phyloP scores from a whole-genome alignment of 176 grass and related monocot species.

The Carex pumila region DNA sequence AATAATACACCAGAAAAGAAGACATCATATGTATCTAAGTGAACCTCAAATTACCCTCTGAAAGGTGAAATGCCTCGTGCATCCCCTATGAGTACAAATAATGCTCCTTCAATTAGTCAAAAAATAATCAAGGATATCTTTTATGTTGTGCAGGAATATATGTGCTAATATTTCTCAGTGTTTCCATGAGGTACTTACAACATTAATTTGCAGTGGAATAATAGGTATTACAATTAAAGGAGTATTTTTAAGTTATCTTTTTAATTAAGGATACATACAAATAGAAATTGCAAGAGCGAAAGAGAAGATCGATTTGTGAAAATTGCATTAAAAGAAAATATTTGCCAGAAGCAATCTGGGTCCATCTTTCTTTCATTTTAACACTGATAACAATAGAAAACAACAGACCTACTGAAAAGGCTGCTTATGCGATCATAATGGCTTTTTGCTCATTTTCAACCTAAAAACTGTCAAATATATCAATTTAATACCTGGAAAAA shows the following conservation, averaged over 20 bases:
- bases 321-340: neutral
- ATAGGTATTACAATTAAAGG: neutral
- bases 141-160: neutral
- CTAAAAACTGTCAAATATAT: neutral
- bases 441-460: neutral
- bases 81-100: neutral
- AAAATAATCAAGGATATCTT: neutral
- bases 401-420: neutral
- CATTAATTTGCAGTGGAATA: neutral
- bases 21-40: neutral
- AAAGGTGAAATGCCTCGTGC: neutral
- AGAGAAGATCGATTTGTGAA: neutral
- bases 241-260: neutral
- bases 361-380: neutral
- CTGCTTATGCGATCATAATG: neutral
- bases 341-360: neutral
- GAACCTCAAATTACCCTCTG: neutral
- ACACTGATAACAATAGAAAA: neutral
- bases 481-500: constrained; percentile 79
- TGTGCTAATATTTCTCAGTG: neutral
- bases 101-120: neutral
- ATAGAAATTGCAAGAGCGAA: neutral
- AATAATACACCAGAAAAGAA: neutral
- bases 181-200: neutral
- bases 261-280: neutral